phyloP scores from a whole-genome alignment of 1,284 basidiomycete species.

The Marasmius sp. region DNA sequence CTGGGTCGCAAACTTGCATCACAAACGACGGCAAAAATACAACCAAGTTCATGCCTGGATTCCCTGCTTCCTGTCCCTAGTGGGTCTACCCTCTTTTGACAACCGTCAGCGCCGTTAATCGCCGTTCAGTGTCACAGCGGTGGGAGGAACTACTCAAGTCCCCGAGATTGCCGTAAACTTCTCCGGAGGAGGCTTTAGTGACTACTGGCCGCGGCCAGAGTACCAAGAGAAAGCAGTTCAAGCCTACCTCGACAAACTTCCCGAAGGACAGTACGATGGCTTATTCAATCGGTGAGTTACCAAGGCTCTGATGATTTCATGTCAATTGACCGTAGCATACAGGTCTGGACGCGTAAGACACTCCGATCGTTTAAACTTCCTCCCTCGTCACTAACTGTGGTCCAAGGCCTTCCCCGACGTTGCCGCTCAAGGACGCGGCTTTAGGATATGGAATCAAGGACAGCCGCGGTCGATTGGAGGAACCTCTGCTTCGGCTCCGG shows the following conservation, averaged over 20 bases:
- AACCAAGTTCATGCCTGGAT: constrained; percentile 57
- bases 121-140: constrained; percentile 37
- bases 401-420: constrained; percentile 59
- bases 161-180: constrained; percentile 49
- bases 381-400: background rate
- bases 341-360: constrained; percentile 34
- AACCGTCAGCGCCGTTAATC: background rate
- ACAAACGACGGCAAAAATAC: constrained; percentile 58
- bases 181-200: constrained; percentile 68
- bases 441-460: constrained; percentile 38
- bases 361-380: too few relatives aligned
- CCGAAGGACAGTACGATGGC: constrained; percentile 49
- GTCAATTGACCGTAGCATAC: constrained; percentile 8
- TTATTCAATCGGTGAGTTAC: constrained; percentile 54
- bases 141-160: constrained; percentile 48
- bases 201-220: constrained; percentile 50
- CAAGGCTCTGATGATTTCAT: background rate
- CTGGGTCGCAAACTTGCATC: constrained; percentile 51
- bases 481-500: constrained; percentile 51
- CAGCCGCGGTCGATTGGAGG: constrained; percentile 20
- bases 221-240: constrained; percentile 51
- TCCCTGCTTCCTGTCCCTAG: constrained; percentile 51
- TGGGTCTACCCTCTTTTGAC: constrained; percentile 10
- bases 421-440: constrained; percentile 51
- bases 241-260: constrained; percentile 43